Evolutionary conservation across 2,329 filamentous ascomycete genomes (phyloP).

Genomic region (Xenoacremonium recifei): DNA sequence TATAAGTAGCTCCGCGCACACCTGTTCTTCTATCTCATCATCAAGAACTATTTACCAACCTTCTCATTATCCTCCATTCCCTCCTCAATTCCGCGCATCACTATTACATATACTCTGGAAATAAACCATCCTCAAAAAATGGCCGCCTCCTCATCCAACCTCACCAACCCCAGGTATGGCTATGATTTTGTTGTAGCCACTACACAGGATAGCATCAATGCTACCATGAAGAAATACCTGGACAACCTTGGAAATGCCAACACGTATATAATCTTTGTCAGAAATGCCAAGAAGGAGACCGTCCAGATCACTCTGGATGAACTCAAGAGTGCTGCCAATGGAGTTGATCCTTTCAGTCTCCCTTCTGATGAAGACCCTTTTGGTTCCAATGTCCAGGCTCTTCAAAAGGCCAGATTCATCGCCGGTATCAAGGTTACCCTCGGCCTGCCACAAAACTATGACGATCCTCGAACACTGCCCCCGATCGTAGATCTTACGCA

Average conservation of each 20-base stretch:
- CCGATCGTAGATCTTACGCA: background rate
- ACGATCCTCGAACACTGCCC: background rate
- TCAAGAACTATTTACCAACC: too few species aligned
- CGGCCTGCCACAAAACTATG: background rate
- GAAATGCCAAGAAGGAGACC: background rate
- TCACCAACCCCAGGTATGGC: background rate
- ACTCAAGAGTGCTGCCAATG: background rate
- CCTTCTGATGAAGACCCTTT: background rate
- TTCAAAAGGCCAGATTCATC: background rate
- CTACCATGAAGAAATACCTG: background rate
- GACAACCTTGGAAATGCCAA: too few species aligned
- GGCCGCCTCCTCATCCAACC: too few species aligned
- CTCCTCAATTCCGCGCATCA: too few species aligned
- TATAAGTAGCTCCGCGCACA: too few species aligned
- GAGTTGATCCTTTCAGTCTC: background rate
- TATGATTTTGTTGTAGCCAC: slow-evolving; percentile 8
- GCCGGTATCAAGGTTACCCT: background rate
- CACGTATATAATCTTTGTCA: background rate
- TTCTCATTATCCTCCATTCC: too few species aligned
- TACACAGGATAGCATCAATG: slow-evolving; percentile 7
- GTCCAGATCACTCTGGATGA: background rate
- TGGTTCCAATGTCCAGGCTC: background rate
- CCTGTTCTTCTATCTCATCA: too few species aligned
- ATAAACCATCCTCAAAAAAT: too few species aligned
- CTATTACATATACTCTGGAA: too few species aligned